Percentiles rank a stretch among this genome's conserved stretches.
Evolutionary conservation across 768 basidiomycete species (phyloP).

Genomic region (Lentinula detonsa): DNA sequence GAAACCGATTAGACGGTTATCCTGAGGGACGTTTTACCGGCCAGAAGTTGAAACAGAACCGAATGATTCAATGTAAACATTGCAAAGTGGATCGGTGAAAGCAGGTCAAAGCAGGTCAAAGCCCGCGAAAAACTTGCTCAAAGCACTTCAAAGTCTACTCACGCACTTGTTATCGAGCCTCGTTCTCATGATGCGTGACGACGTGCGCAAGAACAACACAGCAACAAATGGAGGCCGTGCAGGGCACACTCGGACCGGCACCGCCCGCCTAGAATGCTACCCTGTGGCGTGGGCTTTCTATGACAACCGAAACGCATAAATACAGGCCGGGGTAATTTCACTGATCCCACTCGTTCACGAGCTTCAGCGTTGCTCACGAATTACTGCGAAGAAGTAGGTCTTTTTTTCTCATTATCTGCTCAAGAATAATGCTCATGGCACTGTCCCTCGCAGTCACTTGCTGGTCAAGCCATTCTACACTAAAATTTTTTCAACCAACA

Average conservation of each 20-base stretch:
- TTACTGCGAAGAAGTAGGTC: constrained; percentile 1
- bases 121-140: too few species aligned
- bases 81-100: too few species aligned
- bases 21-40: too few species aligned
- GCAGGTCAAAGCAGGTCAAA: too few species aligned
- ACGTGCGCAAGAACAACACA: neutral
- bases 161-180: too few species aligned
- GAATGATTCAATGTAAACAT: too few species aligned
- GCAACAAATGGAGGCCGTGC: neutral
- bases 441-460: neutral
- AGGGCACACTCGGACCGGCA: neutral
- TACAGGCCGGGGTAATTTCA: neutral
- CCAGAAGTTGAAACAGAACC: too few species aligned
- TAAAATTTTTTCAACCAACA: neutral
- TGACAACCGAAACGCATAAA: neutral
- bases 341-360: neutral
- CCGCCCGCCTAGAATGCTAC: neutral
- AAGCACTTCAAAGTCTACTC: too few species aligned
- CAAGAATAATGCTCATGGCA: neutral
- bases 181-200: too few species aligned
- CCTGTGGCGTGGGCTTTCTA: neutral
- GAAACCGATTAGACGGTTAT: too few species aligned
- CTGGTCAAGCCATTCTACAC: constrained; percentile 4
- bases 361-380: constrained; percentile 6
- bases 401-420: neutral